Evolutionary conservation across 139 green algal species (phyloP).

Genomic region (Picochlorum sp.): DNA sequence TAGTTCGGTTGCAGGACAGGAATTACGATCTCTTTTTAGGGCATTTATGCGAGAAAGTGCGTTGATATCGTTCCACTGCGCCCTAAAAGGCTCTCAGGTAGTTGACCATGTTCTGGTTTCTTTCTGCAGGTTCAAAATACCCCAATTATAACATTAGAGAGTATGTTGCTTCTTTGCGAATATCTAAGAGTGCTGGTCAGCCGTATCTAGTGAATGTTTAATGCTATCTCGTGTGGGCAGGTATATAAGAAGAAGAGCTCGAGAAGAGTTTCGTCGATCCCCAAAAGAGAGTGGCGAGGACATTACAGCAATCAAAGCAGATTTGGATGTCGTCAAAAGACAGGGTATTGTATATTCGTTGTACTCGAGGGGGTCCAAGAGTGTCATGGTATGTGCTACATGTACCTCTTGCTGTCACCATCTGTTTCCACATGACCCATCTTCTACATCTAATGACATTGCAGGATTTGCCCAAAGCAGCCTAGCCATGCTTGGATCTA

Average conservation of each 20-base stretch:
- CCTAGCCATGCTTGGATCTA: no score
- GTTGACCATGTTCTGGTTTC: not conserved
- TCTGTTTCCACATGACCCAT: no score
- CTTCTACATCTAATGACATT: no score
- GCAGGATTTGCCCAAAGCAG: no score
- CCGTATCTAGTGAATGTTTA: not conserved
- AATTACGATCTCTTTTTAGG: not conserved
- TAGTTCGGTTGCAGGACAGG: not conserved
- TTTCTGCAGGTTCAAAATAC: conserved; percentile 38
- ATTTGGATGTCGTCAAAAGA: conserved; percentile 49
- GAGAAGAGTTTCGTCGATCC: conserved; percentile 35
- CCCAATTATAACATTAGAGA: conserved; percentile 71
- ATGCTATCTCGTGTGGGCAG: conserved; percentile 22
- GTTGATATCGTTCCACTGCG: not conserved
- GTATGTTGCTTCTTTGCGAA: conserved; percentile 19
- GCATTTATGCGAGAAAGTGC: conserved; percentile 1
- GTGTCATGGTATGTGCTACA: not conserved
- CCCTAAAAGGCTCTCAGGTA: not conserved
- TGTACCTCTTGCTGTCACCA: no score
- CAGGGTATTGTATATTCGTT: conserved; percentile 54
- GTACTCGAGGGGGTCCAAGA: not conserved
- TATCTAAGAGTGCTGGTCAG: not conserved
- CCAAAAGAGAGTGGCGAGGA: conserved; percentile 20
- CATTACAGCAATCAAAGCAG: conserved; percentile 22
- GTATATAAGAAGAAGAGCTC: conserved; percentile 50